phyloP scores from a whole-genome alignment of 306 rosid genomes.

The Arachis stenosperma region DNA sequence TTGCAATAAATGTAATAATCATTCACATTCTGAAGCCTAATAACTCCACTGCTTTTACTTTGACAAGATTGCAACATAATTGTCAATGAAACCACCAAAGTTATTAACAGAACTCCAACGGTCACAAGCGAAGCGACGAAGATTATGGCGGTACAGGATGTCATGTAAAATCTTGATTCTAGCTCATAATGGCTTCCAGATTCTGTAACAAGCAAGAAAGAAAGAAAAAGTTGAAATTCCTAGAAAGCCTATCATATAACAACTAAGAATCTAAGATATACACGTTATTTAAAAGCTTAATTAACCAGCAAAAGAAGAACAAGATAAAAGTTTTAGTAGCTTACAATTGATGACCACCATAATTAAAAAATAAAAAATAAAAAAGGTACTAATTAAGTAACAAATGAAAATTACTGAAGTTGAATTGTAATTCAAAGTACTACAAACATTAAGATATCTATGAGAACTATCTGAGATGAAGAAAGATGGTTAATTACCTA shows the following conservation, averaged over 20 bases:
- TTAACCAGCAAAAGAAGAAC: too few relatives aligned
- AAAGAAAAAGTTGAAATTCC: not conserved
- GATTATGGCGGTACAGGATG: constrained; percentile 66
- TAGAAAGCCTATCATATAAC: not conserved
- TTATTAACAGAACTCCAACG: constrained; percentile 60
- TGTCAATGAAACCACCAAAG: constrained; percentile 63
- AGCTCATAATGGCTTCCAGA: constrained; percentile 58
- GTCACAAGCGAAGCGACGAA: constrained; percentile 63
- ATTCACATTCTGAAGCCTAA: constrained; percentile 47
- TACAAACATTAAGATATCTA: constrained; percentile 18
- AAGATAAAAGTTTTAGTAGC: constrained; percentile 15
- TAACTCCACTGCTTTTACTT: constrained; percentile 56
- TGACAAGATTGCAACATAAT: constrained; percentile 86
- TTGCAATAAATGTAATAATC: constrained; percentile 62
- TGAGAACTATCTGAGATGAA: constrained; percentile 48
- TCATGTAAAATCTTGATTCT: constrained; percentile 83
- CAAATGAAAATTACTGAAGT: constrained; percentile 10
- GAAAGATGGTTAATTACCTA: constrained; percentile 35
- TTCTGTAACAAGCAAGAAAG: constrained; percentile 55
- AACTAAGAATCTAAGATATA: too few relatives aligned
- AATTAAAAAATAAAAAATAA: not conserved
- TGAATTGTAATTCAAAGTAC: not conserved
- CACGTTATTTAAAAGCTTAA: too few relatives aligned
- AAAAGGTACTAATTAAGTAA: not conserved
- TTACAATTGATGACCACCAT: constrained; percentile 9